phyloP scores from a whole-genome alignment of 1,139 yeast species.

The Kodamaea arcana region DNA sequence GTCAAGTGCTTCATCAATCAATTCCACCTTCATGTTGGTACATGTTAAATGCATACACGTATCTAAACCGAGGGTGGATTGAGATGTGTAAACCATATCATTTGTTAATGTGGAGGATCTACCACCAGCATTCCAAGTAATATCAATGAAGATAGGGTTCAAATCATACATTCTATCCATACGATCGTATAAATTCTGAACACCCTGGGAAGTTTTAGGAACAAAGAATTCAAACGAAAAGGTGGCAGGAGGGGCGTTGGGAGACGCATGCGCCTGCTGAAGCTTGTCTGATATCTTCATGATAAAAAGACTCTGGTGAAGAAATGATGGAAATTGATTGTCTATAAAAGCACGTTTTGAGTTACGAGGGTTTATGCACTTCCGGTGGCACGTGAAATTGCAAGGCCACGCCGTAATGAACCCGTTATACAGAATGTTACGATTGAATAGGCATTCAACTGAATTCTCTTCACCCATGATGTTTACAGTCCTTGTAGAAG shows the following conservation, averaged over 20 bases:
- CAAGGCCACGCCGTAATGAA: no score
- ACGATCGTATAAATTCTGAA: slow-evolving; percentile 90
- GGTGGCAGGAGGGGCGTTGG: slow-evolving; percentile 56
- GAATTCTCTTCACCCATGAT: no score
- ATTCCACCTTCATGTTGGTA: slow-evolving; percentile 82
- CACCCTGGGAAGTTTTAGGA: slow-evolving; percentile 97
- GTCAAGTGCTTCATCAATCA: slow-evolving; percentile 80
- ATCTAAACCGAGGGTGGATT: slow-evolving; percentile 87
- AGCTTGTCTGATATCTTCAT: slow-evolving; percentile 58
- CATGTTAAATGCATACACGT: slow-evolving; percentile 98
- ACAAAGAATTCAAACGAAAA: slow-evolving; percentile 96
- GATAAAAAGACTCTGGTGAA: slow-evolving; percentile 1
- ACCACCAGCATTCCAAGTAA: slow-evolving; percentile 99
- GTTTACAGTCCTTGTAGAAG: no score
- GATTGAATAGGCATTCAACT: no score
- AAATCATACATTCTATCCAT: slow-evolving; percentile 97
- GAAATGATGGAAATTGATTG: background rate
- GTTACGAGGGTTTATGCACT: background rate
- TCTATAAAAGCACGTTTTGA: background rate
- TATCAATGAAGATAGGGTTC: slow-evolving; percentile 88
- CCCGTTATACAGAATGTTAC: no score
- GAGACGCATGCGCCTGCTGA: slow-evolving; percentile 40
- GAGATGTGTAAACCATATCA: slow-evolving; percentile 89
- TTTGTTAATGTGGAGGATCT: slow-evolving; percentile 74
- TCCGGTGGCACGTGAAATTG: background rate